These are phyloP conservation scores for Begonia masoniana DNA, from an alignment of 306 rosid species.

Conservation along the genomic window DNA sequence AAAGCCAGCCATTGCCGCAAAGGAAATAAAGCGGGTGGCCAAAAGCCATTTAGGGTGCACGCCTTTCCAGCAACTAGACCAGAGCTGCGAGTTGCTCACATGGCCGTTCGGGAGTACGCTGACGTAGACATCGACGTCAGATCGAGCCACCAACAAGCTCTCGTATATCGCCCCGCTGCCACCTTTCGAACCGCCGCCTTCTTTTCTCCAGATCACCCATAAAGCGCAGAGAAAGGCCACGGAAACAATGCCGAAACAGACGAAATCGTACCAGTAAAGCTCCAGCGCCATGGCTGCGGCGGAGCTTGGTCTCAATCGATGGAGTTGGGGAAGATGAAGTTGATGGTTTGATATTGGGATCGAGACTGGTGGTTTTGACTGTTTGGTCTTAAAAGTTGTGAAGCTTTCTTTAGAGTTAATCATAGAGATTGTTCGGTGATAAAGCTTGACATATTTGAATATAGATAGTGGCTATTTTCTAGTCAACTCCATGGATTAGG, in stretches of 20 bases:
- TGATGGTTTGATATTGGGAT: slow-evolving; percentile 9
- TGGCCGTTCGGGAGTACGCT: slow-evolving; percentile 28
- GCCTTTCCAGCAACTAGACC: slow-evolving; percentile 65
- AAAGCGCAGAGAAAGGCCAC: slow-evolving; percentile 24
- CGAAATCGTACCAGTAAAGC: slow-evolving; percentile 63
- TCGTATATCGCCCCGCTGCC: slow-evolving; percentile 23
- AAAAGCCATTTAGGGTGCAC: slow-evolving; percentile 50
- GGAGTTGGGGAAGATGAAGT: slow-evolving; percentile 1
- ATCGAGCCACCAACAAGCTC: slow-evolving; percentile 31
- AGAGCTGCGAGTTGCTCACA: slow-evolving; percentile 28
- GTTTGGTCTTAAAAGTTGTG: slow-evolving; percentile 10
- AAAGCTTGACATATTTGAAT: too few relatives aligned
- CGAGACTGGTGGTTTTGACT: slow-evolving; percentile 43
- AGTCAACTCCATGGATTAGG: too few relatives aligned
- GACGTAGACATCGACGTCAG: slow-evolving; percentile 18
- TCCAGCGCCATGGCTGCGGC: slow-evolving; percentile 24
- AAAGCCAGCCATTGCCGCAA: slow-evolving; percentile 24
- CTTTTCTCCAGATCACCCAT: slow-evolving; percentile 39
- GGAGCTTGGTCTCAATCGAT: not conserved
- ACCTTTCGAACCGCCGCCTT: slow-evolving; percentile 22
- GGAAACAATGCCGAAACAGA: slow-evolving; percentile 46
- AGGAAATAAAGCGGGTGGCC: slow-evolving; percentile 31
- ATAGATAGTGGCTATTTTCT: too few relatives aligned
- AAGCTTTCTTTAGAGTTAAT: too few relatives aligned
- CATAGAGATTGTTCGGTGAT: too few relatives aligned